Evolutionary conservation across 1,284 basidiomycete species (phyloP).

Genomic region (Puccinia hordei): DNA sequence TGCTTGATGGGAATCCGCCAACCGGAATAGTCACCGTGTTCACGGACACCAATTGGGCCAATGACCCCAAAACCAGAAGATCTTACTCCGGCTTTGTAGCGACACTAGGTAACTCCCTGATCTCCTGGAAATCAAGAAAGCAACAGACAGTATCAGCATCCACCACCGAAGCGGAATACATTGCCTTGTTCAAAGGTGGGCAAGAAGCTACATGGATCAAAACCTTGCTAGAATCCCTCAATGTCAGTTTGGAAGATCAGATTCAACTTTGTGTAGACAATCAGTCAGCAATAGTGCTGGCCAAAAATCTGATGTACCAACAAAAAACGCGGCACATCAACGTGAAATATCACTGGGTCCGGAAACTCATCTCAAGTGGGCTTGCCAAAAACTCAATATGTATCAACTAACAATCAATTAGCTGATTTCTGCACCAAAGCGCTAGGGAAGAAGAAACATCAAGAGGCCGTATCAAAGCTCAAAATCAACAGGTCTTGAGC

Average conservation of each 20-base stretch:
- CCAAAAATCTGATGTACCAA: conserved; percentile 48
- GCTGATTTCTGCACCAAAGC: too few relatives aligned
- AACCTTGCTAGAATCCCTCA: not conserved
- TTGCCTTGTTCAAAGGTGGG: not conserved
- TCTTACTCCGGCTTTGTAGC: not conserved
- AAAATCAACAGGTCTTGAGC: too few relatives aligned
- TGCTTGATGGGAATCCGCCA: not conserved
- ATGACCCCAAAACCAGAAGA: not conserved
- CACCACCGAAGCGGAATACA: not conserved
- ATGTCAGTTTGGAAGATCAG: too few relatives aligned
- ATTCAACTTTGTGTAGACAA: conserved; percentile 33
- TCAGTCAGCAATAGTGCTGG: conserved; percentile 43
- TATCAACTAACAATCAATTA: not conserved
- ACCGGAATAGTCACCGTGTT: not conserved
- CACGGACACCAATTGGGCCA: not conserved
- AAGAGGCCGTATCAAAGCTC: too few relatives aligned
- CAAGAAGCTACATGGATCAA: not conserved
- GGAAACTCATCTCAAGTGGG: conserved; percentile 50
- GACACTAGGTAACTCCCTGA: not conserved
- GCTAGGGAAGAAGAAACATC: too few relatives aligned
- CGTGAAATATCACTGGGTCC: conserved; percentile 46
- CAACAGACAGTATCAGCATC: not conserved
- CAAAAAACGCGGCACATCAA: conserved; percentile 50
- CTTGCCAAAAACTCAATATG: too few relatives aligned
- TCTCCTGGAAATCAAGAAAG: not conserved